Conservation (phyloP, 176 grass and related monocot genomes). For the Echinochloa phyllopogon region DNA sequence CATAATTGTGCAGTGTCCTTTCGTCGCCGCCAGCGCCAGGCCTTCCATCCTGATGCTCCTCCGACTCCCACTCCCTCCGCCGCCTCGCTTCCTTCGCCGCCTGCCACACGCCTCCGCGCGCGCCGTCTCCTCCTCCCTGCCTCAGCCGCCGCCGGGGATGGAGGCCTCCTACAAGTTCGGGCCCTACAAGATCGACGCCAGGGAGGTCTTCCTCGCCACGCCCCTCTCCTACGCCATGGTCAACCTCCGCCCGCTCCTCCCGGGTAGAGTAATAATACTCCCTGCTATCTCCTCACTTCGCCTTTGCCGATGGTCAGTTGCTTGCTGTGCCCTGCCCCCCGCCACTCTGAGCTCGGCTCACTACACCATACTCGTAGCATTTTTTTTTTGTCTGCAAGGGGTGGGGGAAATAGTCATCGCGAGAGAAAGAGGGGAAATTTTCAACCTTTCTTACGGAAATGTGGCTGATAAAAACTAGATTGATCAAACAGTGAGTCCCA, state of each 20-base stretch:
- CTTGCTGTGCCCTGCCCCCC: neutral
- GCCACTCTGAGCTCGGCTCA: neutral
- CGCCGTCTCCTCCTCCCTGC: neutral
- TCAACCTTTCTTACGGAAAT: neutral
- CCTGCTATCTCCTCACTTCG: neutral
- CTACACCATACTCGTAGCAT: neutral
- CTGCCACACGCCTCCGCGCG: neutral
- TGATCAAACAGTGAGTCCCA: neutral
- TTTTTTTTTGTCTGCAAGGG: neutral
- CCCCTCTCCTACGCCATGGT: conserved; percentile 87
- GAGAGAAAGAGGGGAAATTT: neutral
- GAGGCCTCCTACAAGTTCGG: conserved; percentile 65
- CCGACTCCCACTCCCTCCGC: conserved; percentile 20
- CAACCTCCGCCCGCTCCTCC: conserved; percentile 80
- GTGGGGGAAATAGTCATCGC: neutral
- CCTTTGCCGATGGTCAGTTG: neutral
- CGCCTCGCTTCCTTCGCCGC: conserved; percentile 24
- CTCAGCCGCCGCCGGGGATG: conserved; percentile 12
- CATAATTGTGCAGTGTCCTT: no score
- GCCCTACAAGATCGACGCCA: conserved; percentile 75
- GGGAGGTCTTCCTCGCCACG: conserved; percentile 83
- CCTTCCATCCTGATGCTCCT: no score
- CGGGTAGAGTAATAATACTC: conserved; percentile 44
- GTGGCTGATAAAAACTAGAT: neutral
- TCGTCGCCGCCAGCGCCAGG: no score